phyloP scores from a whole-genome alignment of 257 asterid genomes.

The Jacaranda mimosifolia region DNA sequence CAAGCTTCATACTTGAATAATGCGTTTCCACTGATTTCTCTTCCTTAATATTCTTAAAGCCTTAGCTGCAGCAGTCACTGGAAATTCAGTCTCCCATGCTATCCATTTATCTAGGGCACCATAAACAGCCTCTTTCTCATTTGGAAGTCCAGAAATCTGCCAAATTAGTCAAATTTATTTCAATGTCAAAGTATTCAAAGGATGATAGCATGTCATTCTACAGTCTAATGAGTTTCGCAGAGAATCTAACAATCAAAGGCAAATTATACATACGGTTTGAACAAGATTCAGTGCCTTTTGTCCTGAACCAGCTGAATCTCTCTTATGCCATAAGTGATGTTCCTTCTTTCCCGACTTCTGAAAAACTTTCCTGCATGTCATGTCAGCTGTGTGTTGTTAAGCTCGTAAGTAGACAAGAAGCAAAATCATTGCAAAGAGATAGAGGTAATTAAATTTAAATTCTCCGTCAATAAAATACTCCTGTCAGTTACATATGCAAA shows the following conservation, averaged over 20 bases:
- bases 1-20: slow-evolving; percentile 69
- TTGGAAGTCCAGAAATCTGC: slow-evolving; percentile 83
- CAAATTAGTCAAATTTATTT: slow-evolving; percentile 9
- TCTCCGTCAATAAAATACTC: neutral
- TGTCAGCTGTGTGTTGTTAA: neutral
- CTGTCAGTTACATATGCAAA: neutral
- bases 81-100: slow-evolving; percentile 98
- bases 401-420: neutral
- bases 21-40: slow-evolving; percentile 74
- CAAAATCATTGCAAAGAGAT: neutral
- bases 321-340: slow-evolving; percentile 86
- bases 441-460: neutral
- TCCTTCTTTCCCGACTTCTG: slow-evolving; percentile 64
- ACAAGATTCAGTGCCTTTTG: slow-evolving; percentile 81
- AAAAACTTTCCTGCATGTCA: slow-evolving; percentile 50
- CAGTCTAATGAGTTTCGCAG: neutral
- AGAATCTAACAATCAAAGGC: neutral
- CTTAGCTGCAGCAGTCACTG: slow-evolving; percentile 92
- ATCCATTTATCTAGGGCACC: slow-evolving; percentile 83
- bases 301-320: slow-evolving; percentile 87
- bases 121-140: slow-evolving; percentile 86
- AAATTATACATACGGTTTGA: slow-evolving; percentile 57
- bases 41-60: slow-evolving; percentile 76
- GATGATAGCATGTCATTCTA: slow-evolving; percentile 8
- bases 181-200: neutral